Conservation (phyloP, 257 asterid species). For the Asclepias syriaca region DNA sequence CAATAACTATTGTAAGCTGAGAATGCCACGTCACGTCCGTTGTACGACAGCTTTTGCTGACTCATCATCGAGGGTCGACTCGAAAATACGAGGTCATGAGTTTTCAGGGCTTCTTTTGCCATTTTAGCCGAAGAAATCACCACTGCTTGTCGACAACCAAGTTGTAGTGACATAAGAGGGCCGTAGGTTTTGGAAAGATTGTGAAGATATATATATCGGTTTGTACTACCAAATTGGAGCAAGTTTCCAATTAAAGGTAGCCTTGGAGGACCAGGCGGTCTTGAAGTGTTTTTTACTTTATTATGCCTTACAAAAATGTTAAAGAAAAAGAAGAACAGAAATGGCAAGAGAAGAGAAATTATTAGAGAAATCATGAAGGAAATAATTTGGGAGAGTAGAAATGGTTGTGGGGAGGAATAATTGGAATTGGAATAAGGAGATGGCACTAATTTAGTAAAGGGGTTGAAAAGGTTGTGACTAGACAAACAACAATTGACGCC, state of each 20-base stretch:
- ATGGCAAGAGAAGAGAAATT: background rate
- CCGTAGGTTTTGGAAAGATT: slow-evolving; percentile 12
- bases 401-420: too few species aligned
- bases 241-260: slow-evolving; percentile 16
- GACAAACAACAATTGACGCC: too few species aligned
- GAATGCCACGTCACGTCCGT: slow-evolving; percentile 8
- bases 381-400: too few species aligned
- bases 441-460: too few species aligned
- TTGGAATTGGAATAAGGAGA: too few species aligned
- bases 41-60: slow-evolving; percentile 10
- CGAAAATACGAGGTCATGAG: slow-evolving; percentile 11
- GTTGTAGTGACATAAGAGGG: slow-evolving; percentile 11
- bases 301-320: background rate
- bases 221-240: background rate
- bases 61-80: slow-evolving; percentile 1
- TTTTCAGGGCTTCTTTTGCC: slow-evolving; percentile 11
- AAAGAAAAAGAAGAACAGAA: background rate
- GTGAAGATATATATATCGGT: background rate
- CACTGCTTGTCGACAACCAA: background rate
- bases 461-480: too few species aligned
- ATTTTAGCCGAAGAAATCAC: slow-evolving; percentile 15
- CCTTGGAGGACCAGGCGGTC: slow-evolving; percentile 15
- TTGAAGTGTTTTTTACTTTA: background rate
- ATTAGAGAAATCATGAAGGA: background rate
- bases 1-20: slow-evolving; percentile 4